These are phyloP conservation scores for Lippia alba DNA, from an alignment of 305 asterid genomes.

Conservation along the genomic window DNA sequence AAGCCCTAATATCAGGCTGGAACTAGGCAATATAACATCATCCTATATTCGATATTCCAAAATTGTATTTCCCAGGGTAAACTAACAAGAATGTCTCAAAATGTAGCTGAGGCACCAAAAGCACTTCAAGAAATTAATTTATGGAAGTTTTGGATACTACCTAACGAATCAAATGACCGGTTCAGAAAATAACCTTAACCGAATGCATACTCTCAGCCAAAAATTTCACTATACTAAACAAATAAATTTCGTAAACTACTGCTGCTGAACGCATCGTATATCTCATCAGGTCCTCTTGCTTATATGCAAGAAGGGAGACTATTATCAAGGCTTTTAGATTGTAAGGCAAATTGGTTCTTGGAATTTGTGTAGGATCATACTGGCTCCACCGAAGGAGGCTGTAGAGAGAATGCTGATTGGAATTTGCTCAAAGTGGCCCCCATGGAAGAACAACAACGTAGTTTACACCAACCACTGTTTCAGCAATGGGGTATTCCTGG, in stretches of 20 bases:
- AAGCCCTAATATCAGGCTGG: neutral
- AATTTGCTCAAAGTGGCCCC: constrained; percentile 20
- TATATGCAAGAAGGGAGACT: constrained; percentile 29
- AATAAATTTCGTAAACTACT: constrained; percentile 28
- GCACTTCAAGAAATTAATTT: constrained; percentile 9
- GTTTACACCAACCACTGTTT: constrained; percentile 26
- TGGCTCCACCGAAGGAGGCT: constrained; percentile 14
- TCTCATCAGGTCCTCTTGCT: constrained; percentile 34
- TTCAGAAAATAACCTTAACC: constrained; percentile 21
- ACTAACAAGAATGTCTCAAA: neutral
- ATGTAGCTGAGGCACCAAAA: neutral
- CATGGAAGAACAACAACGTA: constrained; percentile 21
- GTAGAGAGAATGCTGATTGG: constrained; percentile 7
- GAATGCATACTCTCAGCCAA: constrained; percentile 10
- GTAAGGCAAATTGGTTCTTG: constrained; percentile 11
- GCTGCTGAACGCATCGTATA: constrained; percentile 26
- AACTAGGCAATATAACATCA: neutral
- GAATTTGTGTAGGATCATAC: constrained; percentile 21
- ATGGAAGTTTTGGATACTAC: constrained; percentile 3
- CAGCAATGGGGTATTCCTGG: constrained; percentile 27
- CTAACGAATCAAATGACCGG: constrained; percentile 25
- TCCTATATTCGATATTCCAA: neutral
- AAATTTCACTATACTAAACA: constrained; percentile 35
- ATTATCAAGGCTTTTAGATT: constrained; percentile 19
- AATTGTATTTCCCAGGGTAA: neutral